phyloP scores from a whole-genome alignment of 805 yeast species.

The Clavispora phyllophila region DNA sequence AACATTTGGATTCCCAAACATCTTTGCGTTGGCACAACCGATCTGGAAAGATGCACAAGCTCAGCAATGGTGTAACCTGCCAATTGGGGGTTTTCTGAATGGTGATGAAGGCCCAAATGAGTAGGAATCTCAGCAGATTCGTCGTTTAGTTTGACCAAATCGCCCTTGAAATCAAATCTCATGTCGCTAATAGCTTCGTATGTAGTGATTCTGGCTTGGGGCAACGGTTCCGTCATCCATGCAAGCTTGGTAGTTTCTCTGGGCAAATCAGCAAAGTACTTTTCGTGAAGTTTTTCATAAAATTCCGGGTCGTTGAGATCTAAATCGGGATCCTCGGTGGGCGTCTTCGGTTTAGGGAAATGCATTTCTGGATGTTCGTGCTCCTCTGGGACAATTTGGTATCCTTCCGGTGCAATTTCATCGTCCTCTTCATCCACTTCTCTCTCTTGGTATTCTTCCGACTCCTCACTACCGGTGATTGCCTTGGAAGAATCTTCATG shows the following conservation, averaged over 20 bases:
- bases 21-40: slow-evolving; percentile 79
- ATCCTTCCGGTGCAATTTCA: slow-evolving; percentile 37
- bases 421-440: slow-evolving; percentile 36
- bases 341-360: slow-evolving; percentile 51
- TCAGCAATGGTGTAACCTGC: slow-evolving; percentile 92
- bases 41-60: slow-evolving; percentile 70
- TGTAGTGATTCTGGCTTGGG: slow-evolving; percentile 34
- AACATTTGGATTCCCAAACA: slow-evolving; percentile 80
- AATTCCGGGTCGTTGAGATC: slow-evolving; percentile 78
- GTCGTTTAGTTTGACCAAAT: slow-evolving; percentile 50
- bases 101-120: slow-evolving; percentile 80
- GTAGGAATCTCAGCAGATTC: slow-evolving; percentile 39
- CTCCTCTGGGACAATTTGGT: slow-evolving; percentile 36
- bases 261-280: slow-evolving; percentile 87
- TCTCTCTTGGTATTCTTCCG: slow-evolving; percentile 13
- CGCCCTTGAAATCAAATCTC: slow-evolving; percentile 85
- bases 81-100: slow-evolving; percentile 77
- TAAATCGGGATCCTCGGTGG: slow-evolving; percentile 29
- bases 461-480: slow-evolving; percentile 25
- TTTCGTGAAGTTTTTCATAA: slow-evolving; percentile 70
- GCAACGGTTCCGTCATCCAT: slow-evolving; percentile 81
- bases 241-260: slow-evolving; percentile 73
- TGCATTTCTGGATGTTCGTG: slow-evolving; percentile 51
- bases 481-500: slow-evolving; percentile 8
- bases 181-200: slow-evolving; percentile 59